Evolutionary conservation across 345 rosid species (phyloP), one percentile per base, ranked within the genome.

Genomic region (Ceriops decandra): DNA sequence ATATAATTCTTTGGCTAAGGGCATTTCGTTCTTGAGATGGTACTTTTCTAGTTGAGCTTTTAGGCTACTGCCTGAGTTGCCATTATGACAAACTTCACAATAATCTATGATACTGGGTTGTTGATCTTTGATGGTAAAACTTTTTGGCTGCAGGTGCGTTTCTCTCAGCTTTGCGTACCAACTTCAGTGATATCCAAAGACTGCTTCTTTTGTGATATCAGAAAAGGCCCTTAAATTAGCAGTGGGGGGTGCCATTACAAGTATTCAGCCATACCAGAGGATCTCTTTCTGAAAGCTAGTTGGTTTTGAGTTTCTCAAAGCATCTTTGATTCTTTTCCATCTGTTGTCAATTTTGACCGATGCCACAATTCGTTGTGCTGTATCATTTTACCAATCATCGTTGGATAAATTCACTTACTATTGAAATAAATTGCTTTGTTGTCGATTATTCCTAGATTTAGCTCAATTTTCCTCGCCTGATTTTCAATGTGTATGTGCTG

Each of bases 121-220:
- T 8, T 52, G 19, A 17, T 17, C 16, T 28, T 11, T 24, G 63
- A 49, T 15, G 15, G 3, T 38, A 38, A 24, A 4, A 7, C 20
- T 36, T 9, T 46, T 46, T 1, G 32, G 74, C 82, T 82, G 49
- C 90, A 91, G 98, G 97, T 79, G 88, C 86, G 36, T 89, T 93
- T 74, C 68, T 93, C 31, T 80, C 95, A 17, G 88, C 81, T 54
- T 74, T 91, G 71, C 84, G 85, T 22, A 72, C 87, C 16, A 89
- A 91, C 84, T 93, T 93, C 85, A 80, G 83, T 21, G 95, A 90
- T 74, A 83, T 91, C 63, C 78, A 73, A 69, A 88, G 91, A 76
- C 97, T 93, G 60, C 84, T 93, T 76, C 82, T 93, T 6, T 13
- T 42, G 49, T 42, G 49, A 42, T 42, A 11, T 13, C 24, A 24